Base-by-base conservation (phyloP, 2,329 filamentous ascomycete species). In the Sporothrix dimorphospora region DNA sequence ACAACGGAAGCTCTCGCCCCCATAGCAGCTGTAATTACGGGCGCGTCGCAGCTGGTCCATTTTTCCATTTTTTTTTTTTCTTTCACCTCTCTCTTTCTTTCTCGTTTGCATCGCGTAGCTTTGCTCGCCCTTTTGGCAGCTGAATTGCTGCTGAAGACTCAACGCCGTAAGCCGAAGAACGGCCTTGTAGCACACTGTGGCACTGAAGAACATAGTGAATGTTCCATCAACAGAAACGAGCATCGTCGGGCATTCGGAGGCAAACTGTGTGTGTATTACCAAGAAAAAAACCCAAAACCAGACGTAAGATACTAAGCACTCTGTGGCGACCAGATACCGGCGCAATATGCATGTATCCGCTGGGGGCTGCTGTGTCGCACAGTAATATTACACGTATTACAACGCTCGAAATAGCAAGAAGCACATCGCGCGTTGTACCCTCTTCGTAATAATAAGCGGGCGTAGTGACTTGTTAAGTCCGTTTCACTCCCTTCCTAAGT, bases 271-370 rank as follows among this genome's bases (percentile, higher is more conserved):
- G 3, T 38, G 55, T 30, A 24, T n/a, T 38, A 34, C 53, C 8
- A 40, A 61, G 24, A 40, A 42, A 8, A n/a, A 11, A 12, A 16
- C 19, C n/a, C 3, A n/a, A 63, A 16, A 4, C n/a, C n/a, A n/a
- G n/a, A n/a, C n/a, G n/a, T 63, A 6, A 49, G 14, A 49, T 19
- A n/a, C n/a, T 42, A 38, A n/a, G n/a, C 16, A 42, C 19, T 42
- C 16, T 42, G 11, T 42, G n/a, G n/a, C 8, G 40, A 27, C 34
- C n/a, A 61, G 34, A 30, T 47, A n/a, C 38, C 21, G 16, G 16
- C 40, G 57, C 57, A 42, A 67, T 67, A 67, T 67, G 63, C 63
- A 38, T 47, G 27, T 67, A 67, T 67, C 63, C 63, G 63, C 63
- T 34, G 24, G 21, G 38, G 7, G n/a, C 38, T 42, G 21, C 14